phyloP scores from a whole-genome alignment of 495 filamentous ascomycete species.

The Neurospora pannonica region DNA sequence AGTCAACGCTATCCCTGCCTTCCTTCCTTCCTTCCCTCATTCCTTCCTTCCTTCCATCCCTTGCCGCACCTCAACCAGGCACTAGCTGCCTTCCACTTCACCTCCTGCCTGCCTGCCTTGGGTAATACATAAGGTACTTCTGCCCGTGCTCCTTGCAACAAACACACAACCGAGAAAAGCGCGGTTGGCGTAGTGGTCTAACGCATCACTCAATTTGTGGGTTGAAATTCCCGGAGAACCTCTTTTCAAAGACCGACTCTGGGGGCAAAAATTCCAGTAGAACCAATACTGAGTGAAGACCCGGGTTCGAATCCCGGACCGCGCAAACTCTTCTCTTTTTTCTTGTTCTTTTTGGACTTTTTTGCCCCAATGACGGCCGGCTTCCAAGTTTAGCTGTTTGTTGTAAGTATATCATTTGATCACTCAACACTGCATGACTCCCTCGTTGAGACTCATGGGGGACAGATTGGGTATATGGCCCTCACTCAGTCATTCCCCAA shows the following conservation, averaged over 20 bases:
- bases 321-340: background rate
- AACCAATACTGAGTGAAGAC: background rate
- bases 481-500: slow-evolving; percentile 5
- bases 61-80: too few species aligned
- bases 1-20: too few species aligned
- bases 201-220: background rate
- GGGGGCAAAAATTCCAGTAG: background rate
- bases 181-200: background rate
- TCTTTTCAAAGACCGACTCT: background rate
- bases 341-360: background rate
- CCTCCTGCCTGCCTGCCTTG: background rate
- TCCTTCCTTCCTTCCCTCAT: too few species aligned
- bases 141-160: background rate
- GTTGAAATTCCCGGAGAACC: background rate
- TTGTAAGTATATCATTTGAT: background rate
- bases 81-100: too few species aligned
- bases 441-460: too few species aligned
- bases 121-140: background rate
- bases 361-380: too few species aligned
- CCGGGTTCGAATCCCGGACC: background rate
- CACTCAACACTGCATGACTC: too few species aligned
- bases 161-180: background rate
- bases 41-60: too few species aligned
- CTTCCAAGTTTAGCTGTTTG: too few species aligned
- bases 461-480: background rate